phyloP scores from a whole-genome alignment of 805 yeast genomes.

The Cyberlindnera bimundalis region DNA sequence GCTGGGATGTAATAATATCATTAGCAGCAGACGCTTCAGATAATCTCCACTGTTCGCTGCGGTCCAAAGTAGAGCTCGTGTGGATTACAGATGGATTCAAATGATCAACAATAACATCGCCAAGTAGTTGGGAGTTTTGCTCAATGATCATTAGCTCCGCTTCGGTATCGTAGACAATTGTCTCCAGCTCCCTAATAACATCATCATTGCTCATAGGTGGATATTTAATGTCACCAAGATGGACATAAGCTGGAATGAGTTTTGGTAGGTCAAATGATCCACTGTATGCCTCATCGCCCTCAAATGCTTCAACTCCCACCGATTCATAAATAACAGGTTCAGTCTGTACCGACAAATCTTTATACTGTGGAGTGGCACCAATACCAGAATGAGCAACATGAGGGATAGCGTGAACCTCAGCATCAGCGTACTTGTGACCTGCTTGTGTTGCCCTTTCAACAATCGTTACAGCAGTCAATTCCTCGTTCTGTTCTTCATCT shows the following conservation, averaged over 20 bases:
- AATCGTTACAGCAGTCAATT: not conserved
- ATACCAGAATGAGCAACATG: not conserved
- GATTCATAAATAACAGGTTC: conserved; percentile 9
- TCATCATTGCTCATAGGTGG: conserved; percentile 22
- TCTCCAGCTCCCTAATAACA: conserved; percentile 18
- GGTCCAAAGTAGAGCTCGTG: conserved; percentile 26
- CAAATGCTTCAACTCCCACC: conserved; percentile 26
- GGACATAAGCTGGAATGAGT: conserved; percentile 17
- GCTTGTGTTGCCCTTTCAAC: conserved; percentile 6
- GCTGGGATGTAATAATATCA: conserved; percentile 5
- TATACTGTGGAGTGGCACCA: not conserved
- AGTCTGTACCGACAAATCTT: conserved; percentile 14
- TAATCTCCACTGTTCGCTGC: conserved; percentile 37
- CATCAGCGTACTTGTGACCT: not conserved
- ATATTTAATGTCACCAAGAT: conserved; percentile 21
- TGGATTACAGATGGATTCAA: conserved; percentile 26
- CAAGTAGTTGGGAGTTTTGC: conserved; percentile 30
- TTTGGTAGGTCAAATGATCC: conserved; percentile 25
- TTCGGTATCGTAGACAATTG: conserved; percentile 25
- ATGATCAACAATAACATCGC: conserved; percentile 33
- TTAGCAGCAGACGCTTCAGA: conserved; percentile 25
- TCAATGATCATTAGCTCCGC: conserved; percentile 33
- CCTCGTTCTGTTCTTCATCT: conserved; percentile 1
- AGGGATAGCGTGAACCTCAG: not conserved
- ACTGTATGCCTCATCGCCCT: conserved; percentile 31